Percentiles rank a stretch among this genome's conserved stretches.
phyloP scores from a whole-genome alignment of 2,329 filamentous ascomycete species.

The Calonectria crousiana region DNA sequence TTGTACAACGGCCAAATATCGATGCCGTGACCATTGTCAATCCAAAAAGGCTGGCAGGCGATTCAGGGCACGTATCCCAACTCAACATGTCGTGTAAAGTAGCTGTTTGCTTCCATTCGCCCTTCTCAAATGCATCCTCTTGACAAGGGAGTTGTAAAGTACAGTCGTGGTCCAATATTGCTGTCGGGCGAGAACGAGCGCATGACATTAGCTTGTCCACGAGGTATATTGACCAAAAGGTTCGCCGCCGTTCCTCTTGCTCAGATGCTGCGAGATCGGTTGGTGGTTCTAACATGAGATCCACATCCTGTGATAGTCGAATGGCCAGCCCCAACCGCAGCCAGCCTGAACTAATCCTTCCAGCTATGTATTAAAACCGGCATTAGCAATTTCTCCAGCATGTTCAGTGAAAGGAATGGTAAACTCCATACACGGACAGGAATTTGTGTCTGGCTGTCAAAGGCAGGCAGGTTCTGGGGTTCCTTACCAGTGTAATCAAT shows the following conservation, averaged over 20 bases:
- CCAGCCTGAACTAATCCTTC: constrained; percentile 46
- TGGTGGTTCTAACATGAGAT: constrained; percentile 48
- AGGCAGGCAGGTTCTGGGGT: neutral
- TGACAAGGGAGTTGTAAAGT: constrained; percentile 46
- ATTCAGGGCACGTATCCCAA: constrained; percentile 14
- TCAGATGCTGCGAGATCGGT: constrained; percentile 34
- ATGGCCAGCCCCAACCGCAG: constrained; percentile 49
- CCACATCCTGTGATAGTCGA: constrained; percentile 50
- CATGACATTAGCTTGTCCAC: constrained; percentile 53
- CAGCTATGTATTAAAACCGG: constrained; percentile 6
- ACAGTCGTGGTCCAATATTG: constrained; percentile 50
- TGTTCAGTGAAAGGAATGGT: neutral
- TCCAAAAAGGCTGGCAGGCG: constrained; percentile 10
- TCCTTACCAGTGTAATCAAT: constrained; percentile 53
- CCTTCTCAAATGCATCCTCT: constrained; percentile 17
- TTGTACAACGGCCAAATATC: constrained; percentile 26
- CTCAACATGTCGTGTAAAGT: constrained; percentile 28
- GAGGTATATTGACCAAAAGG: constrained; percentile 55
- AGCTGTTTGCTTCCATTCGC: constrained; percentile 9
- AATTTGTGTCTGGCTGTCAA: neutral
- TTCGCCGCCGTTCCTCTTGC: constrained; percentile 49
- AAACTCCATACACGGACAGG: neutral
- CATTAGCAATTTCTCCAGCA: neutral
- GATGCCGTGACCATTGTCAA: constrained; percentile 22
- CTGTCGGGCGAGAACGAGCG: constrained; percentile 48